A percentile compares a stretch with the other conserved stretches of the same genome.
Evolutionary conservation across 73 alveolate genomes (phyloP).

Genomic region (Paramecium caudatum): DNA sequence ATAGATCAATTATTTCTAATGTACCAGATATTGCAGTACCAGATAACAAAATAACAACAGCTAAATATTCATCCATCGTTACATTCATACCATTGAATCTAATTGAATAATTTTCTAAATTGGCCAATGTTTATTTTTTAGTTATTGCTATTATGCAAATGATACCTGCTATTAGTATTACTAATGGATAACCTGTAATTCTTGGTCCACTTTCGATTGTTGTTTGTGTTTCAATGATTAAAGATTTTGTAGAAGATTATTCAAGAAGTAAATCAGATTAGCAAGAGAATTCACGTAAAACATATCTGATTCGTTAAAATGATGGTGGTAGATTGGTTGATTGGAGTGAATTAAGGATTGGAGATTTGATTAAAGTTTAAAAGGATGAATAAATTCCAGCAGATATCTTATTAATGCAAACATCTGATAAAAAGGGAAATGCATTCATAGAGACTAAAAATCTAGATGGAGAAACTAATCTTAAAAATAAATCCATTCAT

Average conservation of each 20-base stretch:
- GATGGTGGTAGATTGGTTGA: conserved; percentile 21
- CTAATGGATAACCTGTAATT: conserved; percentile 92
- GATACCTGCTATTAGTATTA: conserved; percentile 88
- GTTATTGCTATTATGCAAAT: conserved; percentile 89
- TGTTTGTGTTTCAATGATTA: conserved; percentile 88
- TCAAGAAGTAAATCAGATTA: conserved; percentile 87
- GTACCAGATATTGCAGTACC: conserved; percentile 52
- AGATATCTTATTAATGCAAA: conserved; percentile 85
- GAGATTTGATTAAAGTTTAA: conserved; percentile 50
- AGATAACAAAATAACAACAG: conserved; percentile 7
- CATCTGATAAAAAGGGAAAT: conserved; percentile 84
- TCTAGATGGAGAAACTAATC: conserved; percentile 90
- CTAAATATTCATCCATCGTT: not conserved
- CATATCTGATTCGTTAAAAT: not conserved
- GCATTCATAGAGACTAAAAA: conserved; percentile 93
- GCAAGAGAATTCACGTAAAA: conserved; percentile 86
- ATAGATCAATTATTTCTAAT: conserved; percentile 35
- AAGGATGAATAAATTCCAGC: conserved; percentile 86
- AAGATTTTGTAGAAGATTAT: conserved; percentile 96
- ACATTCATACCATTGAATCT: conserved; percentile 89
- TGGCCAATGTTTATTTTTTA: conserved; percentile 92
- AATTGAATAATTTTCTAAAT: conserved; percentile 88
- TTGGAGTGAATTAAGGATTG: conserved; percentile 53
- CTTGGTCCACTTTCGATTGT: conserved; percentile 76
- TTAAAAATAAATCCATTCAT: conserved; percentile 75